Evolutionary conservation across 768 basidiomycete genomes (phyloP).

Genomic region (Hygrocybe coccinea): DNA sequence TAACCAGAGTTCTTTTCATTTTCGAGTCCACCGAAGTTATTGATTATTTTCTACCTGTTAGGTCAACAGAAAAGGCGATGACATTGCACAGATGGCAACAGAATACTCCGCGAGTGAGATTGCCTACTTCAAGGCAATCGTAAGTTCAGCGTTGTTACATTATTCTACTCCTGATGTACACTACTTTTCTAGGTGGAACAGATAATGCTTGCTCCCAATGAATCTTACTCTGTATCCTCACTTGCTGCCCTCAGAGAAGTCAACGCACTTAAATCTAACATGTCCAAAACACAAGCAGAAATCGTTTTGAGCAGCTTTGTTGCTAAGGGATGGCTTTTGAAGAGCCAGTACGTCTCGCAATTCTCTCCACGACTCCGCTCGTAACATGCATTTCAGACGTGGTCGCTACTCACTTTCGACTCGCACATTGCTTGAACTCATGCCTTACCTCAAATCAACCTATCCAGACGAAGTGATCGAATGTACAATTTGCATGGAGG

Average conservation of each 20-base stretch:
- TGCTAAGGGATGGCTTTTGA: slow-evolving; percentile 72
- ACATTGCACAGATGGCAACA: slow-evolving; percentile 78
- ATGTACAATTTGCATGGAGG: slow-evolving; percentile 72
- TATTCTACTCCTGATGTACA: background rate
- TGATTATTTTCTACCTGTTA: slow-evolving; percentile 23
- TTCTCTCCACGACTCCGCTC: background rate
- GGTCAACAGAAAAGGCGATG: slow-evolving; percentile 80
- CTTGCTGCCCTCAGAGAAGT: slow-evolving; percentile 72
- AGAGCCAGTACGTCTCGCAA: slow-evolving; percentile 58
- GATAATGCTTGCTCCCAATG: slow-evolving; percentile 75
- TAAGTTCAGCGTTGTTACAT: slow-evolving; percentile 33
- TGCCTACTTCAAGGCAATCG: slow-evolving; percentile 77
- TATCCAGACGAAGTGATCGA: slow-evolving; percentile 68
- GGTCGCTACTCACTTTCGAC: slow-evolving; percentile 74
- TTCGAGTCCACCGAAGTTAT: background rate
- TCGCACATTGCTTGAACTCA: slow-evolving; percentile 70
- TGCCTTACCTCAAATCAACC: slow-evolving; percentile 64
- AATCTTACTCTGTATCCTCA: slow-evolving; percentile 73
- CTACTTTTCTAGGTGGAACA: slow-evolving; percentile 60
- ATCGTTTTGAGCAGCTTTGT: slow-evolving; percentile 72
- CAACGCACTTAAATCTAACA: slow-evolving; percentile 51
- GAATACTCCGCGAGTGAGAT: slow-evolving; percentile 78
- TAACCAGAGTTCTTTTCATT: slow-evolving; percentile 32
- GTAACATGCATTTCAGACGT: slow-evolving; percentile 34
- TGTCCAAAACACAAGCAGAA: slow-evolving; percentile 75